phyloP scores from a whole-genome alignment of 2,329 filamentous ascomycete species.

The Cladosporium sp. region DNA sequence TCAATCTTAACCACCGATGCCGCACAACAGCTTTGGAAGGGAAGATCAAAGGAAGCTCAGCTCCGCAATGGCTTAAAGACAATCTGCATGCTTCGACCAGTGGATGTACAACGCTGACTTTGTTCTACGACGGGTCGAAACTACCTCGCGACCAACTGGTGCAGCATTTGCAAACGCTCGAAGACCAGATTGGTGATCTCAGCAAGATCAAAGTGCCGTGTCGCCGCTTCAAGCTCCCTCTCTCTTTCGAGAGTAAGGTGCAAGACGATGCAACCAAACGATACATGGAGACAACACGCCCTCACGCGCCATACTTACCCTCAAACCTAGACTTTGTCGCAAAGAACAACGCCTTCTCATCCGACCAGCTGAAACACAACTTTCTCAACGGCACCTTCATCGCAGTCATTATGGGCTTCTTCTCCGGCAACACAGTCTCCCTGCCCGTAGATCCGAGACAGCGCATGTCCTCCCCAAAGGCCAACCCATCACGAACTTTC shows the following conservation, averaged over 20 bases:
- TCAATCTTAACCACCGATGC: constrained; percentile 55
- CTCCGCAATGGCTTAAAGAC: constrained; percentile 34
- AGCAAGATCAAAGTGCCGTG: constrained; percentile 39
- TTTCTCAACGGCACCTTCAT: constrained; percentile 49
- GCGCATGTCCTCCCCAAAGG: constrained; percentile 52
- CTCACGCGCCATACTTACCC: constrained; percentile 59
- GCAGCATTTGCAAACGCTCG: constrained; percentile 35
- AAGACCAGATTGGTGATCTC: constrained; percentile 41
- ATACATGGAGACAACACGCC: constrained; percentile 59
- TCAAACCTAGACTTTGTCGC: constrained; percentile 58
- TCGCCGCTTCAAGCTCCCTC: constrained; percentile 40
- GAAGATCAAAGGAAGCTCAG: constrained; percentile 39
- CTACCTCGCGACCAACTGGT: constrained; percentile 36
- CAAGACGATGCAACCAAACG: constrained; percentile 52
- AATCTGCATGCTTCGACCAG: constrained; percentile 50
- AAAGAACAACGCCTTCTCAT: constrained; percentile 51
- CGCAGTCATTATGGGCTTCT: constrained; percentile 53
- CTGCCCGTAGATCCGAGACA: constrained; percentile 53
- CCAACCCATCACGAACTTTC: constrained; percentile 54
- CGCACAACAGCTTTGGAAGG: constrained; percentile 52
- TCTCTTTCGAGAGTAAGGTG: constrained; percentile 40
- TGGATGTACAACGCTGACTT: constrained; percentile 43
- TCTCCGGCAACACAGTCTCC: constrained; percentile 50
- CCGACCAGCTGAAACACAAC: constrained; percentile 48
- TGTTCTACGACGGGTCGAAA: constrained; percentile 39